Percentiles rank a stretch among this genome's conserved stretches.
These are phyloP conservation scores for Aspergillus costaricaensis DNA, from an alignment of 2,329 filamentous ascomycete genomes.

Conservation along the genomic window DNA sequence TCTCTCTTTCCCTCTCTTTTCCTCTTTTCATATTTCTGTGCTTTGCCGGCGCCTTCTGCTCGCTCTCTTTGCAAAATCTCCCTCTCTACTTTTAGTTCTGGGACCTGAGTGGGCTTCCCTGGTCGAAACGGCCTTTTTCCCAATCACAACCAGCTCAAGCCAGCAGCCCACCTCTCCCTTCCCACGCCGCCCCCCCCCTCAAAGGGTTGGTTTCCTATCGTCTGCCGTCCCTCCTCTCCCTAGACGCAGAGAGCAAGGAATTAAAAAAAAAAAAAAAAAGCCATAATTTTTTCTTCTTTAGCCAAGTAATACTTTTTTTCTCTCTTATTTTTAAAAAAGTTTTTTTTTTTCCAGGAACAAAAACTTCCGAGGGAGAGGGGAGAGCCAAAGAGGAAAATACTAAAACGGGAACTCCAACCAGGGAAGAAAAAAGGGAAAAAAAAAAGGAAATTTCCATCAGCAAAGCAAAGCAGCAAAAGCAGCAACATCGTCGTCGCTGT, in stretches of 20 bases:
- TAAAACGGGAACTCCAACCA: slow-evolving; percentile 17
- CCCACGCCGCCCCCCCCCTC: background rate
- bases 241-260: slow-evolving; percentile 15
- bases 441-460: slow-evolving; percentile 18
- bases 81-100: slow-evolving; percentile 14
- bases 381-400: slow-evolving; percentile 19
- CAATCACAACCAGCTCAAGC: slow-evolving; percentile 7
- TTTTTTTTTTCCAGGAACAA: slow-evolving; percentile 24
- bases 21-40: slow-evolving; percentile 5
- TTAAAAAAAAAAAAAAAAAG: slow-evolving; percentile 14
- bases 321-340: slow-evolving; percentile 16
- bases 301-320: slow-evolving; percentile 3
- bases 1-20: slow-evolving; percentile 12
- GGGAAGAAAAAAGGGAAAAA: slow-evolving; percentile 11
- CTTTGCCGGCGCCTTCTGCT: slow-evolving; percentile 13
- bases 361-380: slow-evolving; percentile 26
- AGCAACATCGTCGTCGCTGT: slow-evolving; percentile 15
- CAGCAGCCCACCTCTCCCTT: slow-evolving; percentile 17
- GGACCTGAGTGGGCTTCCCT: slow-evolving; percentile 18
- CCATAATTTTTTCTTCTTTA: slow-evolving; percentile 6
- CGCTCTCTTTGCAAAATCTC: slow-evolving; percentile 11
- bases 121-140: slow-evolving; percentile 15
- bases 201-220: slow-evolving; percentile 22
- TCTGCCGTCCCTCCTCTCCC: slow-evolving; percentile 16
- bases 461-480: background rate